phyloP scores from a whole-genome alignment of 1,284 basidiomycete species.

The Agroathelia rolfsii region DNA sequence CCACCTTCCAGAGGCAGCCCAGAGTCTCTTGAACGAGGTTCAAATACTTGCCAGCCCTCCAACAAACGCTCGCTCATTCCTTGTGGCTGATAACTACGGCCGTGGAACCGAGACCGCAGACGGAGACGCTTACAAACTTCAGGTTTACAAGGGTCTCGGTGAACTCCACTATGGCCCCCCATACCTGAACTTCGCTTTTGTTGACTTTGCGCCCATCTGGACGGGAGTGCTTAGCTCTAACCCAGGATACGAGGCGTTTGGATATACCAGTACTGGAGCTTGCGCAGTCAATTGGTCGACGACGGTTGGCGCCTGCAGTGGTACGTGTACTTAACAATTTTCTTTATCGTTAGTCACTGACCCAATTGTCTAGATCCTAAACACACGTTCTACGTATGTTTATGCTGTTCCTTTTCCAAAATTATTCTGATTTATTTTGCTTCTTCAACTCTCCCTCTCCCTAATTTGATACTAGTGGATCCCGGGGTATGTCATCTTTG shows the following conservation, averaged over 20 bases:
- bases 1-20: slow-evolving; percentile 24
- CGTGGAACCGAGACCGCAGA: slow-evolving; percentile 25
- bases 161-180: slow-evolving; percentile 16
- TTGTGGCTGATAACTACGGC: slow-evolving; percentile 39
- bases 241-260: slow-evolving; percentile 37
- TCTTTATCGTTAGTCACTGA: not conserved
- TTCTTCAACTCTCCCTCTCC: slow-evolving; percentile 15
- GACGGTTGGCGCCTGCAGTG: slow-evolving; percentile 24
- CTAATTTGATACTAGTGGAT: slow-evolving; percentile 1
- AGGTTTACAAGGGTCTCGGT: no score
- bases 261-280: slow-evolving; percentile 30
- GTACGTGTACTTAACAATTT: not conserved
- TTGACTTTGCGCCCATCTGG: slow-evolving; percentile 36
- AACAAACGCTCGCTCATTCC: slow-evolving; percentile 32
- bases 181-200: slow-evolving; percentile 30
- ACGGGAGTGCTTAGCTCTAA: slow-evolving; percentile 28
- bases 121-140: slow-evolving; percentile 35
- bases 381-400: not conserved
- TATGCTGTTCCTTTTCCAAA: not conserved
- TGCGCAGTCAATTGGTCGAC: slow-evolving; percentile 23
- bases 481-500: no score
- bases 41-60: slow-evolving; percentile 28
- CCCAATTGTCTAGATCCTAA: not conserved
- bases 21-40: slow-evolving; percentile 27
- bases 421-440: slow-evolving; percentile 8